Evolutionary conservation across 495 filamentous ascomycete genomes (phyloP).

Genomic region (Usnea hakonensis): DNA sequence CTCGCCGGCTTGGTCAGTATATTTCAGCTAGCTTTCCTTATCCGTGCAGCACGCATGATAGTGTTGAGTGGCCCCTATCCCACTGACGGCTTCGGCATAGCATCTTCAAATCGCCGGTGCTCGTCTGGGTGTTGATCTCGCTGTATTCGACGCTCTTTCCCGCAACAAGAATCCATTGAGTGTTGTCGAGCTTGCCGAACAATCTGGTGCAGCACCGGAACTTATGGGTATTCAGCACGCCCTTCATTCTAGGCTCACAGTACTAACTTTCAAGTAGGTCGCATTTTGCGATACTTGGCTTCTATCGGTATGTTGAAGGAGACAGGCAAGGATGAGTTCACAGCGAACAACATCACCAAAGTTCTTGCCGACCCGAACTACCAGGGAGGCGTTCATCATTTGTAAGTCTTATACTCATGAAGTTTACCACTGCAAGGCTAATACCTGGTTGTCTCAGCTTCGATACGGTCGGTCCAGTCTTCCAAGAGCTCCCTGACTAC

Average conservation of each 20-base stretch:
- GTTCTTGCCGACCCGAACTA: constrained; percentile 26
- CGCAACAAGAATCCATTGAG: constrained; percentile 24
- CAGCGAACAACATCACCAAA: constrained; percentile 30
- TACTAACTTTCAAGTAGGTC: constrained; percentile 24
- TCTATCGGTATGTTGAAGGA: constrained; percentile 35
- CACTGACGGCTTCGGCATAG: too few relatives aligned
- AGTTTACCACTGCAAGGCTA: neutral
- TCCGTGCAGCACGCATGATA: too few relatives aligned
- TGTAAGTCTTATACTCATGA: constrained; percentile 16
- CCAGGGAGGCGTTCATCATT: constrained; percentile 30
- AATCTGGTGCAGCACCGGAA: constrained; percentile 26
- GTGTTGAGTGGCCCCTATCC: too few relatives aligned
- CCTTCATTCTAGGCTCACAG: too few relatives aligned
- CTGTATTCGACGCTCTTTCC: constrained; percentile 31
- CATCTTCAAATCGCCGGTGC: constrained; percentile 6
- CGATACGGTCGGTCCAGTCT: neutral
- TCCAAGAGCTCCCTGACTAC: neutral
- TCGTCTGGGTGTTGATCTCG: constrained; percentile 32
- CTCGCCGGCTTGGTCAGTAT: neutral
- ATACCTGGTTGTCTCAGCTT: neutral
- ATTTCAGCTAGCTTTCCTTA: too few relatives aligned
- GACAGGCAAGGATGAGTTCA: constrained; percentile 29
- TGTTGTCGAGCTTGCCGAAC: constrained; percentile 28
- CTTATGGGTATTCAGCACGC: constrained; percentile 18
- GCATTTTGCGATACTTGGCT: constrained; percentile 41